Base-by-base conservation (phyloP, 1,284 basidiomycete genomes). In the Ustilago cynodontis region DNA sequence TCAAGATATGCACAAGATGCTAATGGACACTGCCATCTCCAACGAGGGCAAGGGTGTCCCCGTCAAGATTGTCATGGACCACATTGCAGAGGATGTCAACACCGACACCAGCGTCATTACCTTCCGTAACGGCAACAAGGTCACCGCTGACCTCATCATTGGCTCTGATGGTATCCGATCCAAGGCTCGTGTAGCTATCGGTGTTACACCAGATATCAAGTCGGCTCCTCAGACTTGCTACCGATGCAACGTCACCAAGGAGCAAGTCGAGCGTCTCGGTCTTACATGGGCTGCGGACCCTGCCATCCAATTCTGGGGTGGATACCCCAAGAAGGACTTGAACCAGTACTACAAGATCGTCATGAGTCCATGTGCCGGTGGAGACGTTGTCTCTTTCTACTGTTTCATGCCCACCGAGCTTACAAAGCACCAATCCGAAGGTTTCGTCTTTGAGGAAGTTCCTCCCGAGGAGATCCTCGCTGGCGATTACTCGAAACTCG, bases 111-210 rank as follows among this genome's bases (percentile, higher is more conserved):
- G 87, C 65, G 60, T 60, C 22, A 83, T 89, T 22, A 87, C 78
- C 0, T 83, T 91, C 14, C 85, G 87, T 11, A 87, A 87, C 3
- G 90, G 91, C 9, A 87, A 88, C 59, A 83, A 84, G 16, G 61
- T 91, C 49, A 68, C 77, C 2, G 90, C 88, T 9, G 89, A 92
- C 76, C 87, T 92, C n/a, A 87, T 92, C 55, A 86, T 92, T 39
- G 91, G 90, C 20, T 91, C 91, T 0, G 91, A 92, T 75, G 91
- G 91, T 8, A 84, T 86, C 16, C 73, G 85, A 11, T 81, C 80
- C 62, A 84, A 81, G 75, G 52, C 35, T n/a, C 65, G 78, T 43
- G 62, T 71, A 66, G 56, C 86, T 80, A 58, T 78, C 75, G 64
- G 73, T 29, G 68, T 76, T 22, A 66, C 60, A 11, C 73, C 73